Evolutionary conservation across 257 asterid species (phyloP).

Genomic region (Marsdenia floribunda): DNA sequence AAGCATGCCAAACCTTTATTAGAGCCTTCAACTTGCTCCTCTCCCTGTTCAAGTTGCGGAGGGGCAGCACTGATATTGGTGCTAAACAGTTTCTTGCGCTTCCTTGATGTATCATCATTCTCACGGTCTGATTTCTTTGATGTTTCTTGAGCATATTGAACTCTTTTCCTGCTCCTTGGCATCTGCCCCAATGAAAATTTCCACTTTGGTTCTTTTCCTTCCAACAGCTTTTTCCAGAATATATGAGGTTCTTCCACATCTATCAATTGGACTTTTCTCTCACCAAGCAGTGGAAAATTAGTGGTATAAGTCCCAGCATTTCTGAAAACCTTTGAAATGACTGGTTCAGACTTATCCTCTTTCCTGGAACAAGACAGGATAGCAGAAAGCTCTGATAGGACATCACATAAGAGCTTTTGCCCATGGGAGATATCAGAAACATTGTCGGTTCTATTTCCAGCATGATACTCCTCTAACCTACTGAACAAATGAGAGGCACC

Average conservation of each 20-base stretch:
- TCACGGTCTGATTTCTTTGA: conserved; percentile 24
- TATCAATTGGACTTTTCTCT: conserved; percentile 40
- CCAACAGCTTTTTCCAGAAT: conserved; percentile 71
- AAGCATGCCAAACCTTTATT: conserved; percentile 22
- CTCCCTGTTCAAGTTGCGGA: conserved; percentile 20
- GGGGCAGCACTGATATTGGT: conserved; percentile 27
- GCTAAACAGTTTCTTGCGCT: conserved; percentile 47
- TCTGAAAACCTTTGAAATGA: conserved; percentile 55
- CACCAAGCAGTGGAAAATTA: conserved; percentile 51
- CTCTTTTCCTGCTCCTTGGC: conserved; percentile 73
- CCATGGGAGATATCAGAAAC: conserved; percentile 36
- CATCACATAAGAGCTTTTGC: conserved; percentile 43
- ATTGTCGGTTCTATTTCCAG: conserved; percentile 28
- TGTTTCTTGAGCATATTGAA: conserved; percentile 39
- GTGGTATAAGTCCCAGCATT: conserved; percentile 44
- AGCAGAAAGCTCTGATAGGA: conserved; percentile 47
- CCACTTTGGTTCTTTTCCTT: conserved; percentile 61
- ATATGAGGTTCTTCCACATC: conserved; percentile 53
- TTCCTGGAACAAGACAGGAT: conserved; percentile 34
- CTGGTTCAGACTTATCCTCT: conserved; percentile 19
- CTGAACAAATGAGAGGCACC: conserved; percentile 65
- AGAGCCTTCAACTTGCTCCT: conserved; percentile 18
- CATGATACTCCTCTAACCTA: conserved; percentile 66
- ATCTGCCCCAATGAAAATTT: conserved; percentile 39
- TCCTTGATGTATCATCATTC: conserved; percentile 45